Conservation (phyloP, 108 stramenopile species). For the Cyclotella atomus region DNA sequence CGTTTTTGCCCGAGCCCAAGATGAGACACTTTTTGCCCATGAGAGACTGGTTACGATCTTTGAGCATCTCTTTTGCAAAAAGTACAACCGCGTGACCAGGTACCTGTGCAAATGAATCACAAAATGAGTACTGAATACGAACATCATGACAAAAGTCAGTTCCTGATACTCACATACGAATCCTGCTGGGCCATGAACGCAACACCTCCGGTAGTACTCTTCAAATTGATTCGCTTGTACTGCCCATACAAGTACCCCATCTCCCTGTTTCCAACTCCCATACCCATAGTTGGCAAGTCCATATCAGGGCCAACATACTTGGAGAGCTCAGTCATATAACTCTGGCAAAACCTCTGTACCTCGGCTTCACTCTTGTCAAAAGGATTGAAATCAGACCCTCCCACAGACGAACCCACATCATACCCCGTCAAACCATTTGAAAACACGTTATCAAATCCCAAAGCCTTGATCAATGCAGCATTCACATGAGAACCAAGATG, state of each 20-base stretch:
- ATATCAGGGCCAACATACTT: constrained; percentile 96
- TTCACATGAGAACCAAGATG: constrained; percentile 91
- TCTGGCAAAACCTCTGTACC: constrained; percentile 97
- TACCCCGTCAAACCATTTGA: constrained; percentile 93
- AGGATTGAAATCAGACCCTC: constrained; percentile 97
- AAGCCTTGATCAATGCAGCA: constrained; percentile 68
- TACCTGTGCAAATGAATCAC: constrained; percentile 66
- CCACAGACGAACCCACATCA: constrained; percentile 89
- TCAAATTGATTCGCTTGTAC: constrained; percentile 94
- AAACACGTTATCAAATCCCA: constrained; percentile 88
- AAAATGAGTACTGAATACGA: background rate
- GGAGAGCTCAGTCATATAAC: constrained; percentile 96
- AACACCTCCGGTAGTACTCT: constrained; percentile 53
- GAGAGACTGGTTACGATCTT: constrained; percentile 83
- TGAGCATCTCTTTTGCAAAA: constrained; percentile 89
- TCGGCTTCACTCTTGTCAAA: constrained; percentile 93
- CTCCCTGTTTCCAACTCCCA: constrained; percentile 89
- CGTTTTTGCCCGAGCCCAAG: constrained; percentile 93
- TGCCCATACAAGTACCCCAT: constrained; percentile 97
- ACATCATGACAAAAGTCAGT: background rate
- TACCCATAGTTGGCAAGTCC: constrained; percentile 93
- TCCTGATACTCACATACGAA: constrained; percentile 38
- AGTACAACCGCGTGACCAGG: constrained; percentile 93
- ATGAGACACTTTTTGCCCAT: constrained; percentile 95
- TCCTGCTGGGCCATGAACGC: constrained; percentile 57